Evolutionary conservation across 2,329 filamentous ascomycete species (phyloP).

Genomic region (Neonectria hederae): DNA sequence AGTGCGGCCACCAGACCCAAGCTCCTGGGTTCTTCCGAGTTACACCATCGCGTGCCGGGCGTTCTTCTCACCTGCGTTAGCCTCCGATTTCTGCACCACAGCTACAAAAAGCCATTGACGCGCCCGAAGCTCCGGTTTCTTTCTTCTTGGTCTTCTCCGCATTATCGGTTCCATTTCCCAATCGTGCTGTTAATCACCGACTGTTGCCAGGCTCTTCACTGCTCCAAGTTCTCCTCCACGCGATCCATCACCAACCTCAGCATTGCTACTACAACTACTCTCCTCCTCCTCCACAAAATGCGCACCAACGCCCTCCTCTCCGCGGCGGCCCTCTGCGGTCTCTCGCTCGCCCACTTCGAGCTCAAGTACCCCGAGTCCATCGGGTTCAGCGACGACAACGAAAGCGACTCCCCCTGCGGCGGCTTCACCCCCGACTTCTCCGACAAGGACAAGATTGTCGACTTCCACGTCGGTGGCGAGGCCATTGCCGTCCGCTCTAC

Average conservation of each 20-base stretch:
- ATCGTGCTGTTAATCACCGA: background rate
- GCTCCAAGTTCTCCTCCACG: background rate
- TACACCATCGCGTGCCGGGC: slow-evolving; percentile 19
- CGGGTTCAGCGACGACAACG: slow-evolving; percentile 58
- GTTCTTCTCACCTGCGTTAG: slow-evolving; percentile 5
- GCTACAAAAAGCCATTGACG: slow-evolving; percentile 24
- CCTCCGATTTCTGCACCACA: slow-evolving; percentile 4
- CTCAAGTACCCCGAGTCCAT: slow-evolving; percentile 59
- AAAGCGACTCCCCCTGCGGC: slow-evolving; percentile 62
- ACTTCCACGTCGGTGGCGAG: slow-evolving; percentile 68
- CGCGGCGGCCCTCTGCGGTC: slow-evolving; percentile 50
- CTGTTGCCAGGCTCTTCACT: background rate
- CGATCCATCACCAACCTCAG: background rate
- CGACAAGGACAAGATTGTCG: slow-evolving; percentile 57
- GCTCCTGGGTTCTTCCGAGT: slow-evolving; percentile 10
- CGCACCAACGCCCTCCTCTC: slow-evolving; percentile 46
- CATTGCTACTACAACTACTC: slow-evolving; percentile 10
- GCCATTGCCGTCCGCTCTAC: slow-evolving; percentile 57
- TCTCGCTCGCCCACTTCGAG: slow-evolving; percentile 63
- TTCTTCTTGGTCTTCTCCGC: background rate
- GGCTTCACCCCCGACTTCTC: slow-evolving; percentile 60
- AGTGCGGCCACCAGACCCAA: slow-evolving; percentile 2
- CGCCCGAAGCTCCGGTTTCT: background rate
- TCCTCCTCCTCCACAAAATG: slow-evolving; percentile 45
- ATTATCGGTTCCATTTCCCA: background rate